These are phyloP conservation scores for Aspergillus sergii DNA, from an alignment of 2,329 filamentous ascomycete species.

Conservation along the genomic window DNA sequence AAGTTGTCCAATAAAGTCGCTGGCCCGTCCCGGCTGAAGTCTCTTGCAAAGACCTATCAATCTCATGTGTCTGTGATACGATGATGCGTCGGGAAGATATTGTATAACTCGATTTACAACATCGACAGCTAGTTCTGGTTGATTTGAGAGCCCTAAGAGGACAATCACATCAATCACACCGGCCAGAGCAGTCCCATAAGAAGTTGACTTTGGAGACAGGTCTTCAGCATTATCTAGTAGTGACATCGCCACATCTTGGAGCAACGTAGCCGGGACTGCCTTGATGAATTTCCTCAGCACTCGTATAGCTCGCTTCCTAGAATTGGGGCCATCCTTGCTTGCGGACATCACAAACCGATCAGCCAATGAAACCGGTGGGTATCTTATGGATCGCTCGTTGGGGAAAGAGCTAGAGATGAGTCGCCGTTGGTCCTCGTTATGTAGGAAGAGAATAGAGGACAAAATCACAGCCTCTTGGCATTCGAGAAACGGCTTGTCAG, in stretches of 20 bases:
- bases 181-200: not conserved
- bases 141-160: constrained; percentile 16
- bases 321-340: not conserved
- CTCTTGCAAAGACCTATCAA: constrained; percentile 5
- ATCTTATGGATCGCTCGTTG: not conserved
- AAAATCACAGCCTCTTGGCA: constrained; percentile 16
- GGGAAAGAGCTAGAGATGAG: constrained; percentile 11
- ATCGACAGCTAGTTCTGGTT: constrained; percentile 17
- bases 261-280: not conserved
- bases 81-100: constrained; percentile 19
- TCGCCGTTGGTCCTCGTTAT: constrained; percentile 7
- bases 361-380: not conserved
- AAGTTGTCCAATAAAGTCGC: constrained; percentile 10
- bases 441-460: constrained; percentile 22
- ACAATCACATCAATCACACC: constrained; percentile 14
- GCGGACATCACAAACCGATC: not conserved
- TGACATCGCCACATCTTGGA: not conserved
- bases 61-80: constrained; percentile 18
- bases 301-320: not conserved
- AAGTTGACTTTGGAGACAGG: not conserved
- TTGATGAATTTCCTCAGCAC: not conserved
- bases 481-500: not conserved
- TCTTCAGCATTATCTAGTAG: not conserved
- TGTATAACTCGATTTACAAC: constrained; percentile 14
- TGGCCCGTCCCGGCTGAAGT: constrained; percentile 12